These are phyloP conservation scores for Chaetomium sp. DNA, from an alignment of 2,329 filamentous ascomycete genomes.

Conservation along the genomic window DNA sequence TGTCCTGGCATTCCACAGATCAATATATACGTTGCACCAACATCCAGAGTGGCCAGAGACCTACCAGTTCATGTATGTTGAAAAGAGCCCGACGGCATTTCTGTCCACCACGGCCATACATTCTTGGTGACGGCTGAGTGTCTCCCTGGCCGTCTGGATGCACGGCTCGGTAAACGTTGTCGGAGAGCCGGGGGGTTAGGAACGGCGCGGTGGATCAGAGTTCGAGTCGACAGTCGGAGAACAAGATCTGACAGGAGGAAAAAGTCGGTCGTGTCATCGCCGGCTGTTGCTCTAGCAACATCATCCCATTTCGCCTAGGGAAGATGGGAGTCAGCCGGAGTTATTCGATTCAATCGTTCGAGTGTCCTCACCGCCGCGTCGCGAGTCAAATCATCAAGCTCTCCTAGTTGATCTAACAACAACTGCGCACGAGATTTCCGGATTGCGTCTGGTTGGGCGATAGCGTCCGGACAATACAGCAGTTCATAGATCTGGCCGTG, in stretches of 20 bases:
- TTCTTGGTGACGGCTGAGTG: conserved; percentile 48
- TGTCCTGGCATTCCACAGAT: conserved; percentile 45
- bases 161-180: conserved; percentile 53
- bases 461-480: conserved; percentile 54
- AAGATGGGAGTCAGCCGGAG: not conserved
- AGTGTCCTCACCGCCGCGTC: conserved; percentile 13
- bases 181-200: conserved; percentile 49
- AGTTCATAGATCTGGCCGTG: conserved; percentile 61
- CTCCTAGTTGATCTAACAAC: conserved; percentile 12
- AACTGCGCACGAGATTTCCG: conserved; percentile 42
- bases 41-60: conserved; percentile 23
- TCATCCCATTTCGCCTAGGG: conserved; percentile 8
- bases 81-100: conserved; percentile 45
- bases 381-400: conserved; percentile 17
- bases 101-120: conserved; percentile 48
- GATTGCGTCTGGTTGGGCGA: conserved; percentile 44
- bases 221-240: conserved; percentile 39
- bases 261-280: conserved; percentile 22
- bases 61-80: conserved; percentile 56
- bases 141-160: conserved; percentile 51
- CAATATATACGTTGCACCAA: not conserved
- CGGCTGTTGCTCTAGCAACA: not conserved
- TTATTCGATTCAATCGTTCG: not conserved
- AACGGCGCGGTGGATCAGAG: conserved; percentile 54
- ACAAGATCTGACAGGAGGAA: conserved; percentile 28